phyloP scores from a whole-genome alignment of 2,329 filamentous ascomycete species.

The Aspergillus vadensis region DNA sequence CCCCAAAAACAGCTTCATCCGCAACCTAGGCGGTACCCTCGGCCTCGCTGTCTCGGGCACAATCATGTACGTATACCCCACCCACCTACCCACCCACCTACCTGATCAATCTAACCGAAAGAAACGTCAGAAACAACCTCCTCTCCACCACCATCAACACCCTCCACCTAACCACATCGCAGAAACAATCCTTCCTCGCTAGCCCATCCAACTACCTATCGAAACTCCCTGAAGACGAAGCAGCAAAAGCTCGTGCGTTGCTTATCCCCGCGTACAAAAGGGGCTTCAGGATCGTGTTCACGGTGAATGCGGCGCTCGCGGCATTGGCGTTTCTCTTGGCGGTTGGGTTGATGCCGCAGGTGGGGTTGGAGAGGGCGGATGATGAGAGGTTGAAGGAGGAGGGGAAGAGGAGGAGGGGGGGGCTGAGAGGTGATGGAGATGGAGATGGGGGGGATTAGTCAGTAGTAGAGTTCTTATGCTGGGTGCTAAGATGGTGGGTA shows the following conservation, averaged over 20 bases:
- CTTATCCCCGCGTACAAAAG: conserved; percentile 40
- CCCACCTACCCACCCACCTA: not conserved
- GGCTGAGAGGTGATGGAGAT: conserved; percentile 7
- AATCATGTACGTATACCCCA: conserved; percentile 37
- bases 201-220: conserved; percentile 35
- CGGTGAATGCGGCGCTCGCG: conserved; percentile 41
- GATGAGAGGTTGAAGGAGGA: conserved; percentile 36
- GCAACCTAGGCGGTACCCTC: conserved; percentile 46
- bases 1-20: conserved; percentile 37
- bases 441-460: conserved; percentile 7
- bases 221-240: conserved; percentile 26
- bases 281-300: conserved; percentile 46
- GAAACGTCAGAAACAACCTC: conserved; percentile 32
- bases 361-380: conserved; percentile 30
- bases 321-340: conserved; percentile 39
- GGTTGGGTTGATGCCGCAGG: conserved; percentile 41
- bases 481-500: too few species aligned
- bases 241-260: conserved; percentile 28
- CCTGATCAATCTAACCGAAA: not conserved
- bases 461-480: too few species aligned
- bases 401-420: conserved; percentile 25
- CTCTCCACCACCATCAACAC: conserved; percentile 28
- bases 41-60: conserved; percentile 45
- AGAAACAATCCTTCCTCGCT: conserved; percentile 32
- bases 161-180: conserved; percentile 25